Percentiles rank a stretch among this genome's conserved stretches.
phyloP scores from a whole-genome alignment of 495 filamentous ascomycete species.

The Penicillium ucsense region DNA sequence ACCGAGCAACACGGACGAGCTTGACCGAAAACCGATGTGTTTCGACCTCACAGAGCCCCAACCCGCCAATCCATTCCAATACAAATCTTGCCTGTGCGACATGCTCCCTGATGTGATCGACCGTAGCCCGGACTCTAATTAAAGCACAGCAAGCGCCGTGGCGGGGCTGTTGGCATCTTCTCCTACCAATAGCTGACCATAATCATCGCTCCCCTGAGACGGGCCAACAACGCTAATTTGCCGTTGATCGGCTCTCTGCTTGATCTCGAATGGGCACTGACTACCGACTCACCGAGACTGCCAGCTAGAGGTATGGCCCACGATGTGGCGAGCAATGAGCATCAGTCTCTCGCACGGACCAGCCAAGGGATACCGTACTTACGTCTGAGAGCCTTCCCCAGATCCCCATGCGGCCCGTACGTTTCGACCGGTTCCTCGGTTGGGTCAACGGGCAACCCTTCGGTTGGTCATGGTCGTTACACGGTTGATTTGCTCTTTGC shows the following conservation, averaged over 20 bases:
- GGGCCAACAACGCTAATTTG: background rate
- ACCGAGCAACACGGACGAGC: no score
- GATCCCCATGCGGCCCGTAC: no score
- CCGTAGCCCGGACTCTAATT: slow-evolving; percentile 3
- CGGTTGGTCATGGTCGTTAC: no score
- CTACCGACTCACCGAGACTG: background rate
- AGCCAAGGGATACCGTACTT: background rate
- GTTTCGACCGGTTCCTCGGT: no score
- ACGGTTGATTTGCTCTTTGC: no score
- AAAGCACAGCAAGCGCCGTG: slow-evolving; percentile 12
- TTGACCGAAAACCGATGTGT: no score
- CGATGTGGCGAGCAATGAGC: background rate
- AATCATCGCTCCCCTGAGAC: background rate
- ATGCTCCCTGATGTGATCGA: background rate
- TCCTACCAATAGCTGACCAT: background rate
- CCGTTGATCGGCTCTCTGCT: background rate
- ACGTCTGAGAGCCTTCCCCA: no score
- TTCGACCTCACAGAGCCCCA: no score
- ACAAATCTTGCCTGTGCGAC: no score
- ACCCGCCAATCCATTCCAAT: no score
- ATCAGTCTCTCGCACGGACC: background rate
- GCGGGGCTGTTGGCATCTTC: background rate
- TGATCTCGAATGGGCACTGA: background rate
- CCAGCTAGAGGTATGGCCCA: background rate
- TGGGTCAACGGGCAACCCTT: no score